A percentile compares a stretch with the other conserved stretches of the same genome.
Conservation (phyloP, 2,329 filamentous ascomycete genomes). For the Pseudogymnoascus sp. region DNA sequence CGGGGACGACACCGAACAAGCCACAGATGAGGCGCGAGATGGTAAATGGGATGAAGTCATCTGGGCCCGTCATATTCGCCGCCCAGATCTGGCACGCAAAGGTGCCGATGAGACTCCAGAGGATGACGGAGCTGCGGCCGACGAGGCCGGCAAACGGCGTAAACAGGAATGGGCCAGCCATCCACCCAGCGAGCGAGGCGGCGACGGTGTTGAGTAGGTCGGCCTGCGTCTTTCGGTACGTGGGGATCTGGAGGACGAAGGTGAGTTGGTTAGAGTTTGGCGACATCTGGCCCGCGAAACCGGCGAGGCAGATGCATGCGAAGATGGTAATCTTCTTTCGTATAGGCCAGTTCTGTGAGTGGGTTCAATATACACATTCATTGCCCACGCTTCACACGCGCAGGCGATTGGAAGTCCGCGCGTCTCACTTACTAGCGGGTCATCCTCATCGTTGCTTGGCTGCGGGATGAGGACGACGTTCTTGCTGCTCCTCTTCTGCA, state of each 20-base stretch:
- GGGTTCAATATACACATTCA: neutral
- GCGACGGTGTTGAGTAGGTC: slow-evolving; percentile 11
- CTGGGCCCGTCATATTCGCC: slow-evolving; percentile 21
- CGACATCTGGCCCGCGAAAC: slow-evolving; percentile 8
- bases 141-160: slow-evolving; percentile 17
- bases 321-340: slow-evolving; percentile 7
- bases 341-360: neutral
- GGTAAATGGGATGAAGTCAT: slow-evolving; percentile 30
- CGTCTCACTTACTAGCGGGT: slow-evolving; percentile 32
- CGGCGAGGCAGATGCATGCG: neutral
- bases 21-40: slow-evolving; percentile 31
- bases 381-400: neutral
- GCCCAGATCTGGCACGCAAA: slow-evolving; percentile 22
- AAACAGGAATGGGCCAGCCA: slow-evolving; percentile 21
- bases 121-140: slow-evolving; percentile 19
- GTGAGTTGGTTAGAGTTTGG: slow-evolving; percentile 9
- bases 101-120: slow-evolving; percentile 20
- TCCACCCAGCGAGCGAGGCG: slow-evolving; percentile 18
- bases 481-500: slow-evolving; percentile 5
- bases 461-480: slow-evolving; percentile 36
- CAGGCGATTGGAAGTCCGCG: neutral
- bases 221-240: neutral
- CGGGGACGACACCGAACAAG: slow-evolving; percentile 32
- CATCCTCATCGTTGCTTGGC: slow-evolving; percentile 39
- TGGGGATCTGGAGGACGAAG: slow-evolving; percentile 7